Evolutionary conservation across 1,139 yeast genomes (phyloP).

Genomic region (Tardiomyces digboiensis): DNA sequence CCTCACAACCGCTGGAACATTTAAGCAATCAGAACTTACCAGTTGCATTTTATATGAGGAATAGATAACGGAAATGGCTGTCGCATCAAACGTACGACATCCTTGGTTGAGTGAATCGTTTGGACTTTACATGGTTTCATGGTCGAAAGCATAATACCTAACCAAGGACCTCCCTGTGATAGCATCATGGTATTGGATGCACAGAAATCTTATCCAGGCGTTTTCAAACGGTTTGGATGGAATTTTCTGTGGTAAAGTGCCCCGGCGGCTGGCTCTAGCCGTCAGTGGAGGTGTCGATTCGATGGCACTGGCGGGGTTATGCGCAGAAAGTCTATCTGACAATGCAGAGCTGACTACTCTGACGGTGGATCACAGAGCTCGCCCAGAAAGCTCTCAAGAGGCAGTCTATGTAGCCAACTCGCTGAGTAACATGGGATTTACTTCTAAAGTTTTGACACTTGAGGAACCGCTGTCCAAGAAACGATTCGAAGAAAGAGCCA

Average conservation of each 20-base stretch:
- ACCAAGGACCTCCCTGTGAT: no score
- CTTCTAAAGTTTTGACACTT: constrained; percentile 5
- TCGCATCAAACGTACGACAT: no score
- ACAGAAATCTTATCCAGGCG: background rate
- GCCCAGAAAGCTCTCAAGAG: constrained; percentile 40
- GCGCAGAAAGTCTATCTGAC: constrained; percentile 18
- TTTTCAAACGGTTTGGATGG: background rate
- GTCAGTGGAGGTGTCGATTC: constrained; percentile 83
- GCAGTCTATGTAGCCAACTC: constrained; percentile 33
- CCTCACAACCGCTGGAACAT: no score
- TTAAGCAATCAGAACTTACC: no score
- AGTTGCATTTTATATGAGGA: no score
- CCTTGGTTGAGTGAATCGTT: no score
- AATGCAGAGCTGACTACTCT: constrained; percentile 33
- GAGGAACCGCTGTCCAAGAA: constrained; percentile 17
- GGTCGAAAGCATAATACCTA: no score
- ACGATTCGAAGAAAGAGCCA: constrained; percentile 46
- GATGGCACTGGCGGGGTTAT: constrained; percentile 45
- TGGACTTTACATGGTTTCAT: no score
- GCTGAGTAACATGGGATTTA: constrained; percentile 4
- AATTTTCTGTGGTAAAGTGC: constrained; percentile 2
- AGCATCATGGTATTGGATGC: no score
- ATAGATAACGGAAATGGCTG: no score
- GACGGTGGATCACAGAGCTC: constrained; percentile 49
- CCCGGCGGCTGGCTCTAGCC: constrained; percentile 30